A percentile compares a stretch with the other conserved stretches of the same genome.
Evolutionary conservation across 257 asterid genomes (phyloP).

Genomic region (Phtheirospermum japonicum): DNA sequence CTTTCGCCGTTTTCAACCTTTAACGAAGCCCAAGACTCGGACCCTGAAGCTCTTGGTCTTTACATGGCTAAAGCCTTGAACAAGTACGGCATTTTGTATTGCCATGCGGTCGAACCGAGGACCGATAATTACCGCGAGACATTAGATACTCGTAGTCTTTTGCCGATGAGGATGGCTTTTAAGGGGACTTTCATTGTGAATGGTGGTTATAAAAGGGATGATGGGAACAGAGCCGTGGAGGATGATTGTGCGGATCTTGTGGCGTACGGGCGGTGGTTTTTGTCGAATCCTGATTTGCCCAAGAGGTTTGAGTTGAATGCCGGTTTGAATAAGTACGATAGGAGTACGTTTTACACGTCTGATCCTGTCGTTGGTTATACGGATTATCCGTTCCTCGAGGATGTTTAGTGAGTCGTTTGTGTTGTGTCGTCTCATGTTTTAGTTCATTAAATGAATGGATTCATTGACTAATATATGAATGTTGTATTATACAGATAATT

Average conservation of each 20-base stretch:
- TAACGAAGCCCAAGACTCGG: conserved; percentile 13
- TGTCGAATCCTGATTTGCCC: conserved; percentile 2
- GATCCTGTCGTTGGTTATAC: conserved; percentile 2
- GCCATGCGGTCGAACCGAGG: conserved; percentile 23
- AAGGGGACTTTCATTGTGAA: neutral
- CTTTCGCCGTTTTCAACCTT: conserved; percentile 23
- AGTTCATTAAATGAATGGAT: no score
- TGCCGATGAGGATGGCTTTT: neutral
- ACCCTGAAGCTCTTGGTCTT: conserved; percentile 21
- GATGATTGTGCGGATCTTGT: neutral
- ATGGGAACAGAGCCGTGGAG: neutral
- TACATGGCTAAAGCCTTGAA: conserved; percentile 28
- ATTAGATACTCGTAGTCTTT: neutral
- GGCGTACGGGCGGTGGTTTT: conserved; percentile 1
- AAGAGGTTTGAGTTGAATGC: neutral
- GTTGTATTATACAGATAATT: no score
- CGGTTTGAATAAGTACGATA: neutral
- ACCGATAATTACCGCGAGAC: neutral
- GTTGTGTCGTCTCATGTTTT: no score
- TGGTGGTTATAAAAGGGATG: neutral
- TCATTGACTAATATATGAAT: no score
- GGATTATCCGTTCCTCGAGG: neutral
- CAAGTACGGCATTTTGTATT: conserved; percentile 25
- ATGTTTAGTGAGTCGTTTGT: no score
- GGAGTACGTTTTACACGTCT: neutral